Percentiles rank a stretch among this genome's conserved stretches.
These are phyloP conservation scores for Pseudogymnoascus destructans DNA, from an alignment of 2,329 filamentous ascomycete genomes.

Conservation along the genomic window DNA sequence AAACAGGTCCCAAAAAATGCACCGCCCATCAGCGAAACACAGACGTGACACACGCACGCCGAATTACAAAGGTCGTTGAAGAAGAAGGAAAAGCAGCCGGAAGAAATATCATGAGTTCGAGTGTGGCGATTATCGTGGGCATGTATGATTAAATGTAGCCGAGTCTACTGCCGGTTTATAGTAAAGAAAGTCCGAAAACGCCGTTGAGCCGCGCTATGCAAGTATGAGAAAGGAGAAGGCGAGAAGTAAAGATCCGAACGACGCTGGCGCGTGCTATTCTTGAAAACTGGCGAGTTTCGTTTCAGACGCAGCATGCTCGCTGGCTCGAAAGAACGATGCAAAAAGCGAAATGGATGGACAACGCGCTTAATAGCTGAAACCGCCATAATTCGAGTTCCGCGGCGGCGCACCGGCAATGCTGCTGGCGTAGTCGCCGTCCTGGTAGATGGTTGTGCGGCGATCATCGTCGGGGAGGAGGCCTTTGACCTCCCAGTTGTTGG, in stretches of 20 bases:
- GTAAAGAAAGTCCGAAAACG: not conserved
- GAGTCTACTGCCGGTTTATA: not conserved
- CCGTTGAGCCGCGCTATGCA: conserved; percentile 6
- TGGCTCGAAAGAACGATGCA: not conserved
- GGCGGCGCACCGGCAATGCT: conserved; percentile 17
- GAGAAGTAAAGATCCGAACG: conserved; percentile 1
- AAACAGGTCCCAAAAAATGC: conserved; percentile 1
- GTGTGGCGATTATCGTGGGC: not conserved
- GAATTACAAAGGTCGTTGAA: conserved; percentile 1
- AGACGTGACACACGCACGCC: not conserved
- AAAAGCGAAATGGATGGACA: not conserved
- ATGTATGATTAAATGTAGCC: not conserved
- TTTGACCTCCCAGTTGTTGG: conserved; percentile 98
- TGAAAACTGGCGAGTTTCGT: not conserved
- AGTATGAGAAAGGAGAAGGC: conserved; percentile 5
- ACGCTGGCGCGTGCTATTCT: not conserved
- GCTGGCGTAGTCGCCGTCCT: conserved; percentile 23
- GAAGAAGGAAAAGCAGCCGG: not conserved
- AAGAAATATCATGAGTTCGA: not conserved
- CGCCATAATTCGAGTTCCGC: conserved; percentile 26
- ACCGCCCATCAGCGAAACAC: conserved; percentile 3
- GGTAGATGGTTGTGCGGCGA: conserved; percentile 22
- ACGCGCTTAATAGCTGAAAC: conserved; percentile 20
- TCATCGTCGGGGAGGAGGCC: conserved; percentile 48
- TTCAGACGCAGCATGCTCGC: not conserved